Base-by-base conservation (phyloP, 1,284 basidiomycete species). In the Boletellus sp. region DNA sequence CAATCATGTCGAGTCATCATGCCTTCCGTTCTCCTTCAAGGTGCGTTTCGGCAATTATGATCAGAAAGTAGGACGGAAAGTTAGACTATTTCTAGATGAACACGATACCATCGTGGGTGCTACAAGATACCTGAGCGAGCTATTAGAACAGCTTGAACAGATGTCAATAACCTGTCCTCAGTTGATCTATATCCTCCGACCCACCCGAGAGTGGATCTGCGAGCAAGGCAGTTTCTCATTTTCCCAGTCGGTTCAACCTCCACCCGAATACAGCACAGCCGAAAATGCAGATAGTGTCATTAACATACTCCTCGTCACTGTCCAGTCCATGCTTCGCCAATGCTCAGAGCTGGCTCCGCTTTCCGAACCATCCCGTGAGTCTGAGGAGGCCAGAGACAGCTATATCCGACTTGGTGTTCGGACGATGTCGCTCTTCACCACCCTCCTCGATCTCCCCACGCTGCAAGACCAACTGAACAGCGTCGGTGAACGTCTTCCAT, bases 291-390 rank as follows among this genome's bases (percentile, higher is more conserved):
- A 77, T 39, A 26, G 52, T 10, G 58, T 88, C 49, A 77, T 93
- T 57, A 79, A 86, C 54, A 62, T 72, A 2, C 68, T 89, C 36
- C 75, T 91, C 26, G 67, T 87, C 34, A 73, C 74, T 22, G 73
- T 84, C 19, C 88, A 91, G 58, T 69, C 73, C 16, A 61, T 89
- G 55, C 67, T 81, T 32, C 59, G 70, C 9, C 67, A 60, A 44
- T 73, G 69, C 52, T 56, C 69, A 9, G 60, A 67, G 17, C 14
- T 38, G 1, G 57, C 59, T 17, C 36, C 36, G 0, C 38, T 11
- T 8, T 29, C 50, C 1, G 44, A 50, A 22, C 23, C 36, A 8
- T 30, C 32, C 5, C 11, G 43, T 11, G 42, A 48, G 41, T 37
- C 36, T 6, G 49, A 55, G 30, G 52, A 53, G 35, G 34, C 41